Percentiles rank a stretch among this genome's conserved stretches.
phyloP scores from a whole-genome alignment of 2,329 filamentous ascomycete species.

The Colletotrichum liaoningense region DNA sequence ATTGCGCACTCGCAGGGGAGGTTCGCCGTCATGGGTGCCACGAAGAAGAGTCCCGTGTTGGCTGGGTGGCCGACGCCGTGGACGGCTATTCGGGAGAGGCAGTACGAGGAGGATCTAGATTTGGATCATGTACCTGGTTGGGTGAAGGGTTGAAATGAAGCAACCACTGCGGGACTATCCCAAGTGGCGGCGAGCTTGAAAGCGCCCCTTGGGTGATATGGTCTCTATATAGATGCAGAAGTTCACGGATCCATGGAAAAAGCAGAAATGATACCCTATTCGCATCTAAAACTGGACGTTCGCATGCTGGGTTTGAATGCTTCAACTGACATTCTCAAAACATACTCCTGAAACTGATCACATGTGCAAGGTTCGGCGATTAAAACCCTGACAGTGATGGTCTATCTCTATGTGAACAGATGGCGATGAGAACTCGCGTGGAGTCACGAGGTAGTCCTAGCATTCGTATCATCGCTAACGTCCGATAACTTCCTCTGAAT shows the following conservation, averaged over 20 bases:
- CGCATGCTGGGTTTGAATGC: too few relatives aligned
- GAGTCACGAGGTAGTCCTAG: too few relatives aligned
- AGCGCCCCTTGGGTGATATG: too few relatives aligned
- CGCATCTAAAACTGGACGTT: background rate
- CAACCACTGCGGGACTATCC: too few relatives aligned
- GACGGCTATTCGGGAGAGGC: constrained; percentile 72
- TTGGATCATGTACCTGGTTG: constrained; percentile 81
- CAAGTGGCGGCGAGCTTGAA: too few relatives aligned
- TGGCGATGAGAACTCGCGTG: too few relatives aligned
- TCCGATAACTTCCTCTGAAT: too few relatives aligned
- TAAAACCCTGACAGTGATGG: background rate
- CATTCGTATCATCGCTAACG: too few relatives aligned
- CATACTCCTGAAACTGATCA: background rate
- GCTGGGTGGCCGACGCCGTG: constrained; percentile 84
- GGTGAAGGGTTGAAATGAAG: constrained; percentile 62
- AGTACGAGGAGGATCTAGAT: constrained; percentile 67
- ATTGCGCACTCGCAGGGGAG: constrained; percentile 80
- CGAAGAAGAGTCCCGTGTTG: constrained; percentile 69
- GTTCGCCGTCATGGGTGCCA: constrained; percentile 85
- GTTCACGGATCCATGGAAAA: background rate
- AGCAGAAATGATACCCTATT: constrained; percentile 31
- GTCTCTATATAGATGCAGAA: background rate
- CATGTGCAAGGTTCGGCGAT: background rate
- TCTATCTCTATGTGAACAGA: too few relatives aligned
- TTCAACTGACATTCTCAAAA: background rate